Evolutionary conservation across 768 basidiomycete species (phyloP).

Genomic region (Myochromella boudieri): DNA sequence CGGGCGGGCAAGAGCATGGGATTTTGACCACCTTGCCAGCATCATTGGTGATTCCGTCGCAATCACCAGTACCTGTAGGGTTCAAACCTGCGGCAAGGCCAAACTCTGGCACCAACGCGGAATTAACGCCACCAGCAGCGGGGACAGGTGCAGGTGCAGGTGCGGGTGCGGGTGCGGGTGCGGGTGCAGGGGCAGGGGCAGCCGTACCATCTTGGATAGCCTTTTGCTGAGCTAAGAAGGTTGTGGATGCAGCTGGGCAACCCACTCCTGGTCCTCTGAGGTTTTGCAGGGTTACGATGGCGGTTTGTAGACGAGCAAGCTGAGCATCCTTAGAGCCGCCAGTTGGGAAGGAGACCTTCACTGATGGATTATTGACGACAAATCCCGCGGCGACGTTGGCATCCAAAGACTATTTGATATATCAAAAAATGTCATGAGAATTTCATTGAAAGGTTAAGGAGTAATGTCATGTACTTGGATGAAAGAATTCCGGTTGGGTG

Average conservation of each 20-base stretch:
- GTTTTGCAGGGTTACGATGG: conserved; percentile 70
- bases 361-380: conserved; percentile 63
- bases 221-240: conserved; percentile 45
- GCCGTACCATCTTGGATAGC: conserved; percentile 34
- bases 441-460: no score
- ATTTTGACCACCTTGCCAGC: conserved; percentile 57
- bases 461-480: conserved; percentile 47
- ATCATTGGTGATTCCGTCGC: conserved; percentile 60
- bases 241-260: conserved; percentile 67
- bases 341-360: conserved; percentile 61
- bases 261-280: conserved; percentile 65
- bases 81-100: conserved; percentile 56
- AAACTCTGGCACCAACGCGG: conserved; percentile 55
- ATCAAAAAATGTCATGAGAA: no score
- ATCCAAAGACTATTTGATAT: conserved; percentile 45
- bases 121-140: conserved; percentile 38
- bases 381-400: conserved; percentile 60
- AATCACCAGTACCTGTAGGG: conserved; percentile 71
- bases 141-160: conserved; percentile 3
- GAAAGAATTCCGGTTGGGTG: conserved; percentile 54
- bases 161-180: conserved; percentile 21
- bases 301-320: conserved; percentile 56
- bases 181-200: conserved; percentile 17
- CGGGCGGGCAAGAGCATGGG: conserved; percentile 69
- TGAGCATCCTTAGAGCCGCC: conserved; percentile 53